Base-by-base conservation (phyloP, 2,329 filamentous ascomycete species). In the Colletotrichum salicis region DNA sequence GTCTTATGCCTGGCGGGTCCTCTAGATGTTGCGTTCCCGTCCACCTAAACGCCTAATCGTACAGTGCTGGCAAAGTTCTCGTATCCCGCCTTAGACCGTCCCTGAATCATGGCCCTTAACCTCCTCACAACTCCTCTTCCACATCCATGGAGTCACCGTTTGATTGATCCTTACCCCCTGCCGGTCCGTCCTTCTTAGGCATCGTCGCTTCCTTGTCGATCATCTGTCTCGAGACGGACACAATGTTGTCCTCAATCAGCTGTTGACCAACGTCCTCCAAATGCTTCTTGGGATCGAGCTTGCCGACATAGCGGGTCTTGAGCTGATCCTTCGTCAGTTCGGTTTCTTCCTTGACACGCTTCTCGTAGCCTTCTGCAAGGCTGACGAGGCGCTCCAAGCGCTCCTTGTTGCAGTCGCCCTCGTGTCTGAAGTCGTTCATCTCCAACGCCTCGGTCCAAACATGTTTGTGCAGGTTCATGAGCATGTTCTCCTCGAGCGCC, bases 391-490 rank as follows among this genome's bases (percentile, higher is more conserved):
- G 91, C 86, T 97, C 89, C 82, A 99, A 88, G 74, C 92, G 90
- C 67, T 97, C 95, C 81, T 95, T 94, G 81, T 97, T 99, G 81
- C 93, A 91, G 75, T 91, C 87, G 67, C 92, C 94, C 80, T 98
- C 96, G 69, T 90, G 86, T 75, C 92, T 90, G 88, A 99, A 99
- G 83, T 98, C 95, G 73, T 96, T 94, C 95, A 99, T 98, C 81
- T 97, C 91, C 75, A 99, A 84, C 5, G 96, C 96, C 83, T 99
- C 96, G 0, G 97, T 99, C 96, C 96, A 99, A 56, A 98, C 95
- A 77, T 98, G 96, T 88, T 99, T 99, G 89, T 99, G 96, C 76
- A 99, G 86, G 82, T 99, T 99, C 97, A 99, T 99, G 78, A 99
- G 84, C 96, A 99, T 99, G 84, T 97, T 98, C 87, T 99, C 97